phyloP scores from a whole-genome alignment of 495 filamentous ascomycete species.

The Hyaloscypha hepaticicola region DNA sequence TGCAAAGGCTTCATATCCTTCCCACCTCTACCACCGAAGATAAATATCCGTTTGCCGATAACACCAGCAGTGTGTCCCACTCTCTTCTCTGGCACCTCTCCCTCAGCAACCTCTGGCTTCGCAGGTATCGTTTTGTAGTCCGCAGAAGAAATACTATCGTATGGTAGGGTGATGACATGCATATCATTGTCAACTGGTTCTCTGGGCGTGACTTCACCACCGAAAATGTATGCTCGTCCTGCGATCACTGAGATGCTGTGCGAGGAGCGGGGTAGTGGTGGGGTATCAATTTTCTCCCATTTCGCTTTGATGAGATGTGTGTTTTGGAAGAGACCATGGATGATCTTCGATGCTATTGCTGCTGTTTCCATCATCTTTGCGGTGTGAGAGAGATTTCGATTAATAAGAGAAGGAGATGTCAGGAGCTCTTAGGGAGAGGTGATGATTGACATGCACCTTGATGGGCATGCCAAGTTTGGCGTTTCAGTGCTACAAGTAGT shows the following conservation, averaged over 20 bases:
- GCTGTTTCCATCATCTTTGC: conserved; percentile 29
- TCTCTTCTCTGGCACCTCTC: conserved; percentile 48
- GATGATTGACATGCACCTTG: background rate
- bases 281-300: conserved; percentile 55
- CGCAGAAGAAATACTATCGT: conserved; percentile 43
- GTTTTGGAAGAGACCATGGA: conserved; percentile 26
- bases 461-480: background rate
- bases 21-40: conserved; percentile 59
- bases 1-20: conserved; percentile 48
- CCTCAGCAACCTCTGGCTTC: conserved; percentile 33
- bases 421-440: background rate
- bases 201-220: conserved; percentile 52
- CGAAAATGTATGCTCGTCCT: conserved; percentile 68
- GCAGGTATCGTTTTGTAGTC: conserved; percentile 59
- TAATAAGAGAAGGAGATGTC: background rate
- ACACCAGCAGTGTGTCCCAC: conserved; percentile 58
- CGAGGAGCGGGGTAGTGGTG: conserved; percentile 62
- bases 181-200: conserved; percentile 67
- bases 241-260: conserved; percentile 67
- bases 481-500: background rate
- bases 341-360: conserved; percentile 19
- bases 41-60: conserved; percentile 59
- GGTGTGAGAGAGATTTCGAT: background rate
- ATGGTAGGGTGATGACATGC: conserved; percentile 62
- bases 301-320: conserved; percentile 46